These are phyloP conservation scores for Aspergillus arachidicola DNA, from an alignment of 2,329 filamentous ascomycete species.

Conservation along the genomic window DNA sequence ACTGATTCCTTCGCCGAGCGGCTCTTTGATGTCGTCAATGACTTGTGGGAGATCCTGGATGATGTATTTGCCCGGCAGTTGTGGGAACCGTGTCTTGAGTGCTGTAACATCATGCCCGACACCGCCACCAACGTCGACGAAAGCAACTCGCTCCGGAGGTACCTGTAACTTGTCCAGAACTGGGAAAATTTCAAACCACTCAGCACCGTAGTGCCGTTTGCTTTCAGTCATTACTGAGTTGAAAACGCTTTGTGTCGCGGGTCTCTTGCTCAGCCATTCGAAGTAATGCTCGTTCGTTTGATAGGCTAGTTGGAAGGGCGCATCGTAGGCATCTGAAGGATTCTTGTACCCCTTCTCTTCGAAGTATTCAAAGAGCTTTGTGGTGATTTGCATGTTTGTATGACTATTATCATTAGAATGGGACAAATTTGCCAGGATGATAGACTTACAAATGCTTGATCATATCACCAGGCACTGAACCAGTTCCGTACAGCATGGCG, in stretches of 20 bases:
- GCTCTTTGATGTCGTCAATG: neutral
- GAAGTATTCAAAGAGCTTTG: constrained; percentile 29
- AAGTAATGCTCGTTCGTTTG: constrained; percentile 30
- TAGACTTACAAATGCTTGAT: constrained; percentile 26
- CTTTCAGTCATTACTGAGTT: constrained; percentile 30
- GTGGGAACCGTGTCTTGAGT: neutral
- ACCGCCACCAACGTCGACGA: neutral
- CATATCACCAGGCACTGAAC: constrained; percentile 9
- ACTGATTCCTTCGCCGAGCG: neutral
- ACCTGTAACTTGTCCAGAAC: constrained; percentile 13
- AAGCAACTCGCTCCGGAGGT: neutral
- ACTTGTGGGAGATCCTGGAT: neutral
- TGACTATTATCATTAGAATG: constrained; percentile 8
- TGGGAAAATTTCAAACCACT: constrained; percentile 25
- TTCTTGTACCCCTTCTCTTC: constrained; percentile 30
- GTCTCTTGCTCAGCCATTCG: constrained; percentile 27
- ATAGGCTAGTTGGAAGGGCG: constrained; percentile 31
- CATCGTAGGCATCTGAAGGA: constrained; percentile 30
- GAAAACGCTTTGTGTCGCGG: constrained; percentile 25
- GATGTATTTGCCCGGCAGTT: neutral
- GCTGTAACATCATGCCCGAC: neutral
- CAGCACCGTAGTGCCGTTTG: neutral
- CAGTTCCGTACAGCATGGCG: constrained; percentile 16
- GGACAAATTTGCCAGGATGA: neutral
- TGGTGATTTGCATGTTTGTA: constrained; percentile 15